Conservation (phyloP, 192 early-diverging fungal species). For the Mortierella claussenii region DNA sequence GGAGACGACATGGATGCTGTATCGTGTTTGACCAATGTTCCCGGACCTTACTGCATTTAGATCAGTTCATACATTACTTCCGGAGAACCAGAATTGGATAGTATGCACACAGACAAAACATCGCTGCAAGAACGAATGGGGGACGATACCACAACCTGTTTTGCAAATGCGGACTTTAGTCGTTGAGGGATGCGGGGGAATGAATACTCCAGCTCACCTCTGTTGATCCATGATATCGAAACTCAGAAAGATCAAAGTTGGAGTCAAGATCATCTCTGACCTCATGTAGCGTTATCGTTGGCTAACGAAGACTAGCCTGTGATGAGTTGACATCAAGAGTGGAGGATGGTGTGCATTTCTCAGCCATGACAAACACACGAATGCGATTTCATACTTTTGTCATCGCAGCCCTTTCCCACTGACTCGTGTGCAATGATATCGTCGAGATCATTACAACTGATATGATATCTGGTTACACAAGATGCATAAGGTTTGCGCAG, state of each 20-base stretch:
- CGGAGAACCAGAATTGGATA: neutral
- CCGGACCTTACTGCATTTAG: neutral
- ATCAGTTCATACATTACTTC: neutral
- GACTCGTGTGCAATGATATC: neutral
- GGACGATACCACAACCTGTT: too few relatives aligned
- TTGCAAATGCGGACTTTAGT: too few relatives aligned
- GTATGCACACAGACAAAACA: neutral
- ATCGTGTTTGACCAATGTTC: neutral
- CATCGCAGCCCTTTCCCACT: too few relatives aligned
- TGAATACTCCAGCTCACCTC: neutral
- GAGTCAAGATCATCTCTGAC: neutral
- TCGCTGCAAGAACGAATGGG: neutral
- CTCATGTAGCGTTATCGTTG: neutral
- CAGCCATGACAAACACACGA: too few relatives aligned
- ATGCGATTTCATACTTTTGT: too few relatives aligned
- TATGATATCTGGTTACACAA: too few relatives aligned
- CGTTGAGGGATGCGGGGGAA: too few relatives aligned
- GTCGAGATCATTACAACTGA: too few relatives aligned
- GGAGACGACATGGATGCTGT: neutral
- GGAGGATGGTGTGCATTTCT: neutral
- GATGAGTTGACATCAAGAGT: neutral
- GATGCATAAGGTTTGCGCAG: too few relatives aligned
- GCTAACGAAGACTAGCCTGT: neutral
- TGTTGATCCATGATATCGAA: neutral
- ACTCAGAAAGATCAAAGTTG: slow-evolving; percentile 1